phyloP scores from a whole-genome alignment of 1,139 yeast genomes.

The Trichomonascaceae sp. region DNA sequence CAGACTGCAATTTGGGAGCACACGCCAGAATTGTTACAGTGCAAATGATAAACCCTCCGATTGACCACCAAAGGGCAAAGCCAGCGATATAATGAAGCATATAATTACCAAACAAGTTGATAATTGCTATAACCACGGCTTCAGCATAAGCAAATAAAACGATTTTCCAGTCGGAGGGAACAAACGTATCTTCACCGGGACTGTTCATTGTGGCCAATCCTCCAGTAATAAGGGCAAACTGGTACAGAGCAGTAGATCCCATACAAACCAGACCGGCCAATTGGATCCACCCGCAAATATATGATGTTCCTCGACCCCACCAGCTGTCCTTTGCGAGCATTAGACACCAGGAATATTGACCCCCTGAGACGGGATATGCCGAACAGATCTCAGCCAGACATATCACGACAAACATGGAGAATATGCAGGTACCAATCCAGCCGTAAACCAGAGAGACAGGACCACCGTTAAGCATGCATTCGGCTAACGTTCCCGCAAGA shows the following conservation, averaged over 20 bases:
- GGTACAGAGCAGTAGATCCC: constrained; percentile 23
- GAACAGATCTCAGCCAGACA: constrained; percentile 48
- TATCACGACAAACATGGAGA: constrained; percentile 42
- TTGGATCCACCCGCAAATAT: constrained; percentile 52
- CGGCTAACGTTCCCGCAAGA: constrained; percentile 29
- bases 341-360: constrained; percentile 57
- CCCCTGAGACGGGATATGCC: constrained; percentile 54
- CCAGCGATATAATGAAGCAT: constrained; percentile 29
- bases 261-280: constrained; percentile 31
- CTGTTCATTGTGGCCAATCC: constrained; percentile 21
- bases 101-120: constrained; percentile 12
- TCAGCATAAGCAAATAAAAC: constrained; percentile 45
- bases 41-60: constrained; percentile 22
- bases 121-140: constrained; percentile 16
- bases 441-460: constrained; percentile 58
- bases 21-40: constrained; percentile 23
- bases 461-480: constrained; percentile 32
- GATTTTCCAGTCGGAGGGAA: constrained; percentile 44
- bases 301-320: constrained; percentile 41
- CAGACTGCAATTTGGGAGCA: constrained; percentile 32
- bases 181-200: constrained; percentile 11
- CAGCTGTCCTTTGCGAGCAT: constrained; percentile 45
- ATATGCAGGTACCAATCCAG: constrained; percentile 55
- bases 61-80: constrained; percentile 23
- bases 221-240: constrained; percentile 21